A percentile compares a stretch with the other conserved stretches of the same genome.
Conservation (phyloP, 805 yeast genomes). For the Saccharomycopsis olivae region DNA sequence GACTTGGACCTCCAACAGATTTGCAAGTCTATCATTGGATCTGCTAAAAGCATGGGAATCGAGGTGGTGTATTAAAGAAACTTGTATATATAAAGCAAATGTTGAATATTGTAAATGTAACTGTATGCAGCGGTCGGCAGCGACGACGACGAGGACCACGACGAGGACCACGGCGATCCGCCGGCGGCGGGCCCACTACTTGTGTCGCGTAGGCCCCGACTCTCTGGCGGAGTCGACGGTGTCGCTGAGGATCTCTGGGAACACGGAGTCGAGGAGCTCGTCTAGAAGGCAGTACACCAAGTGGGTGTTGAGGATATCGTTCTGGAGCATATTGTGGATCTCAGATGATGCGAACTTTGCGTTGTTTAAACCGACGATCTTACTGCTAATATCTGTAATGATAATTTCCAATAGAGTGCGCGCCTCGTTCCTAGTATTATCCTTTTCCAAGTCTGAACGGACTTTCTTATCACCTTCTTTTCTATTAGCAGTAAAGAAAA, state of each 20-base stretch:
- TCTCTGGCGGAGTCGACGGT: no score
- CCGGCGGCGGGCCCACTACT: no score
- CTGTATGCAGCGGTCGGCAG: no score
- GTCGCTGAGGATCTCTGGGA: conserved; percentile 14
- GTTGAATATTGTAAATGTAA: no score
- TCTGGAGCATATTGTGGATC: conserved; percentile 61
- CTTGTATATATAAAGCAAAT: no score
- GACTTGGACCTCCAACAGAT: conserved; percentile 61
- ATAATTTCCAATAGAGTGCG: conserved; percentile 42
- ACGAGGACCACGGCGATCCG: no score
- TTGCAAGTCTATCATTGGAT: conserved; percentile 72
- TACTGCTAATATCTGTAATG: conserved; percentile 55
- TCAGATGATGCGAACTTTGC: conserved; percentile 52
- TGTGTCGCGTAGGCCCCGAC: no score
- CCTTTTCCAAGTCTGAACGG: conserved; percentile 22
- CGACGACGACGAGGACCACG: no score
- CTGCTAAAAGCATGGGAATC: conserved; percentile 86
- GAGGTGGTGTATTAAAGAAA: conserved; percentile 51
- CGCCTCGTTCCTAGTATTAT: conserved; percentile 48
- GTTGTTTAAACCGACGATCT: conserved; percentile 59
- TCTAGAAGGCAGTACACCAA: conserved; percentile 52
- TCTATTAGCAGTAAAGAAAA: conserved; percentile 35
- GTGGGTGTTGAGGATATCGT: conserved; percentile 57
- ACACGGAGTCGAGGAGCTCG: conserved; percentile 34
- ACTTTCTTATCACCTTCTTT: not conserved